Percentiles rank a stretch among this genome's conserved stretches.
These are phyloP conservation scores for Eucalyptus paniculata DNA, from an alignment of 345 rosid genomes.

Conservation along the genomic window DNA sequence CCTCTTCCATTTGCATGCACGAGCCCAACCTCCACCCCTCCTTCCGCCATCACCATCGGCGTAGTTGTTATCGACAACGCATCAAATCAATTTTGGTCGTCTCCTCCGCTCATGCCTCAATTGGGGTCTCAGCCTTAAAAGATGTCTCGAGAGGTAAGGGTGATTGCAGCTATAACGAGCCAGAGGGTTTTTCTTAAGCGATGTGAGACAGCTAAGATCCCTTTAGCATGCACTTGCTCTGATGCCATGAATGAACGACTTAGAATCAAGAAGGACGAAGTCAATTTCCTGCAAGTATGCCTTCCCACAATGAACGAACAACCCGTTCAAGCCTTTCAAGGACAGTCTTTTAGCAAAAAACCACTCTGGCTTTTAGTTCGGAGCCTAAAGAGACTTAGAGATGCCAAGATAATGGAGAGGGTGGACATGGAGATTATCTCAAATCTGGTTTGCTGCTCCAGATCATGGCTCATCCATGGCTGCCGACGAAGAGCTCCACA, in stretches of 20 bases:
- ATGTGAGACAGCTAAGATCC: rapidly evolving
- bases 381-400: rapidly evolving
- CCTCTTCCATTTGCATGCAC: not conserved
- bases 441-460: rapidly evolving
- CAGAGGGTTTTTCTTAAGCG: too few relatives aligned
- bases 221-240: too few relatives aligned
- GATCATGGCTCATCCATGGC: too few relatives aligned
- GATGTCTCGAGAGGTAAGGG: too few relatives aligned
- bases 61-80: not conserved
- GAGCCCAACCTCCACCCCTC: not conserved
- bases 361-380: rapidly evolving
- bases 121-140: not conserved
- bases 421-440: too few relatives aligned
- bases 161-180: too few relatives aligned
- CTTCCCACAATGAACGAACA: too few relatives aligned
- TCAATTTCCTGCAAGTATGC: rapidly evolving
- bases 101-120: not conserved
- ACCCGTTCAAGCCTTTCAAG: too few relatives aligned
- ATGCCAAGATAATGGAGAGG: not conserved
- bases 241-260: too few relatives aligned
- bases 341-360: too few relatives aligned
- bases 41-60: not conserved
- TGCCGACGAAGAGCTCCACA: too few relatives aligned
- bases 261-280: rapidly evolving
- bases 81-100: not conserved